These are phyloP conservation scores for Rhytidhysteron rufulum DNA, from an alignment of 2,329 filamentous ascomycete species.

Conservation along the genomic window DNA sequence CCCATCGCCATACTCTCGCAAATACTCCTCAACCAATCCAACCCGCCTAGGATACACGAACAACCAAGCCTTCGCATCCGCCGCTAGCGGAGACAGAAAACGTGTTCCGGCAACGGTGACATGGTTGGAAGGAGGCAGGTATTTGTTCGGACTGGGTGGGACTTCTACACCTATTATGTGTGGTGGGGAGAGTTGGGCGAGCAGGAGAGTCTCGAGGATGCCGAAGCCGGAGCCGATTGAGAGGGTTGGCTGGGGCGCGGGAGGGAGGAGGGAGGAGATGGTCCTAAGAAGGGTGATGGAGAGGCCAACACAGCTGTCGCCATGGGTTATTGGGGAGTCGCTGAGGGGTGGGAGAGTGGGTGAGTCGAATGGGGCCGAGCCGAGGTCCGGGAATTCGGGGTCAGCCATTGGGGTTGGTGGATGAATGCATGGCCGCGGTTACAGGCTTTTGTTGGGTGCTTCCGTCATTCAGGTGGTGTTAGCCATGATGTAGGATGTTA, in stretches of 20 bases:
- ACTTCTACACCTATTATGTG: slow-evolving; percentile 49
- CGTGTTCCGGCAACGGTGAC: slow-evolving; percentile 43
- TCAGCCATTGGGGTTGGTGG: too few relatives aligned
- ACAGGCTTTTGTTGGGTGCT: too few relatives aligned
- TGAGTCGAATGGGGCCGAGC: not conserved
- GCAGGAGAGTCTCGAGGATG: slow-evolving; percentile 46
- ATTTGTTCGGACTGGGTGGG: slow-evolving; percentile 40
- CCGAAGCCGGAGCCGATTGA: slow-evolving; percentile 52
- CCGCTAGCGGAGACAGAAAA: slow-evolving; percentile 40
- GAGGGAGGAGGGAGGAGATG: slow-evolving; percentile 21
- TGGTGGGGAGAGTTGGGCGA: slow-evolving; percentile 17
- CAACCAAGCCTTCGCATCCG: slow-evolving; percentile 44
- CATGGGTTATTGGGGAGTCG: slow-evolving; percentile 16
- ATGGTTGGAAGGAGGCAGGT: slow-evolving; percentile 41
- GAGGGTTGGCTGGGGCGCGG: slow-evolving; percentile 21
- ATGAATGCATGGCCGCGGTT: too few relatives aligned
- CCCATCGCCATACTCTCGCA: slow-evolving; percentile 30
- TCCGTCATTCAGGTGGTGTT: too few relatives aligned
- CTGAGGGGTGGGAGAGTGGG: slow-evolving; percentile 14
- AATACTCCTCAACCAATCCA: slow-evolving; percentile 42
- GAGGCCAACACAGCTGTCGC: slow-evolving; percentile 35
- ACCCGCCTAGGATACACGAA: slow-evolving; percentile 54
- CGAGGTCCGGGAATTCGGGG: not conserved
- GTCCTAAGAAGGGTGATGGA: slow-evolving; percentile 25
- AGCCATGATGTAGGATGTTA: too few relatives aligned